Conservation (phyloP, 257 asterid genomes). For the Nicotiana paniculata region DNA sequence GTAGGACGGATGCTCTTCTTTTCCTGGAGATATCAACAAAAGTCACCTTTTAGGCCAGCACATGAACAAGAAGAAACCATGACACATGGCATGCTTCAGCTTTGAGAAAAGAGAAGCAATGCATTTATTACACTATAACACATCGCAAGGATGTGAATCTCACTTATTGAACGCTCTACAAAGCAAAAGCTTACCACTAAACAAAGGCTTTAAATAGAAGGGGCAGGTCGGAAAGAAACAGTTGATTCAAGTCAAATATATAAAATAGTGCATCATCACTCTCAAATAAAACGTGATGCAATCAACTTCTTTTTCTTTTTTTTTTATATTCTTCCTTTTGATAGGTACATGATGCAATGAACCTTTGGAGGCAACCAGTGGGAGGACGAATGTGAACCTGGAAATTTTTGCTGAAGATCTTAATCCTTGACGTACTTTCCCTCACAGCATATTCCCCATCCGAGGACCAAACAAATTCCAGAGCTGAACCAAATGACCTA, state of each 20-base stretch:
- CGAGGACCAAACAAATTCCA: slow-evolving; percentile 95
- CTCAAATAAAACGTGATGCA: background rate
- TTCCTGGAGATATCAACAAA: slow-evolving; percentile 54
- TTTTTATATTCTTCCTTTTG: background rate
- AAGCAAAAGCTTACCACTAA: background rate
- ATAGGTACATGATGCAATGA: background rate
- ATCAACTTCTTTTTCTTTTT: background rate
- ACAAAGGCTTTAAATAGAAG: background rate
- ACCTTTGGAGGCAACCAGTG: background rate
- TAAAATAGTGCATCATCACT: background rate
- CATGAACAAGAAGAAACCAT: slow-evolving; percentile 1
- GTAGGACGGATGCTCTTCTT: slow-evolving; percentile 95
- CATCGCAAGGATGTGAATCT: background rate
- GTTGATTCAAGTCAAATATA: background rate
- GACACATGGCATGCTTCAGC: background rate
- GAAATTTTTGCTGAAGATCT: slow-evolving; percentile 74
- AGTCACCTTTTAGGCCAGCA: slow-evolving; percentile 9
- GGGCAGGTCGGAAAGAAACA: background rate
- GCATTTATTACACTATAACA: background rate
- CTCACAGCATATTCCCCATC: slow-evolving; percentile 98
- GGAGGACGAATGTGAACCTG: slow-evolving; percentile 39
- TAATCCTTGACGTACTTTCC: slow-evolving; percentile 92
- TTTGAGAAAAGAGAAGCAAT: background rate
- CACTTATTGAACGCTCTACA: background rate
- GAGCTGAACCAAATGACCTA: slow-evolving; percentile 89